Conservation (phyloP, 2,329 filamentous ascomycete genomes). For the Diaporthe capsici region DNA sequence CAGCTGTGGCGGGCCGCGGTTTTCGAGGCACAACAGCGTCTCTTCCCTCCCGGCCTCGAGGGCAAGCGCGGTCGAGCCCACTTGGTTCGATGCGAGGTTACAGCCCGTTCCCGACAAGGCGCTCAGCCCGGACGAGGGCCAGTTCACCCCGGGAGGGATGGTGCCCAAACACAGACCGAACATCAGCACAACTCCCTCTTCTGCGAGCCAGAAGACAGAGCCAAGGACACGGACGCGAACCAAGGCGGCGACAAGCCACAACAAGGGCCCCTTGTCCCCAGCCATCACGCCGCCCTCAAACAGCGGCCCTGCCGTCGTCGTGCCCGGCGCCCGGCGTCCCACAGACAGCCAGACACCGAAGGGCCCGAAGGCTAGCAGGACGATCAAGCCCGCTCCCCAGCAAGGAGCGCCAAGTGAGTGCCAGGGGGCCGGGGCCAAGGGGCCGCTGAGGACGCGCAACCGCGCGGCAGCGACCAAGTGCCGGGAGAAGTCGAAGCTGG, state of each 20-base stretch:
- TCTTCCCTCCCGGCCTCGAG: neutral
- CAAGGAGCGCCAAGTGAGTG: too few relatives aligned
- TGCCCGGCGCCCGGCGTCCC: neutral
- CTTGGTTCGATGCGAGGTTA: neutral
- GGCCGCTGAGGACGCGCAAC: conserved; percentile 45
- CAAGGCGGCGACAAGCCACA: neutral
- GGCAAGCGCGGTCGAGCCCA: too few relatives aligned
- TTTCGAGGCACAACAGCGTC: neutral
- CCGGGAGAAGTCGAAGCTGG: conserved; percentile 50
- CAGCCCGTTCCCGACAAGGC: neutral
- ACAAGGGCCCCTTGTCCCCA: neutral
- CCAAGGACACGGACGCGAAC: rapidly evolving
- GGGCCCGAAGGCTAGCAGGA: neutral
- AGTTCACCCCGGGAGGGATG: neutral
- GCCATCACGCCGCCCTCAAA: neutral
- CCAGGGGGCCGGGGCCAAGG: neutral
- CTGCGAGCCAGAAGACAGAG: neutral
- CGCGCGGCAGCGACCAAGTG: conserved; percentile 50
- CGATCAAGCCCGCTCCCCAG: too few relatives aligned
- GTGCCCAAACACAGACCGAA: neutral
- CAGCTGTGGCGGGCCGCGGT: neutral
- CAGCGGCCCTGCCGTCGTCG: too few relatives aligned
- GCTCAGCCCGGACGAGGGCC: neutral
- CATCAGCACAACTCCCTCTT: too few relatives aligned
- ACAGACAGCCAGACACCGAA: neutral